Evolutionary conservation across 192 early-diverging fungal genomes (phyloP).

Genomic region (Backusella sp.): DNA sequence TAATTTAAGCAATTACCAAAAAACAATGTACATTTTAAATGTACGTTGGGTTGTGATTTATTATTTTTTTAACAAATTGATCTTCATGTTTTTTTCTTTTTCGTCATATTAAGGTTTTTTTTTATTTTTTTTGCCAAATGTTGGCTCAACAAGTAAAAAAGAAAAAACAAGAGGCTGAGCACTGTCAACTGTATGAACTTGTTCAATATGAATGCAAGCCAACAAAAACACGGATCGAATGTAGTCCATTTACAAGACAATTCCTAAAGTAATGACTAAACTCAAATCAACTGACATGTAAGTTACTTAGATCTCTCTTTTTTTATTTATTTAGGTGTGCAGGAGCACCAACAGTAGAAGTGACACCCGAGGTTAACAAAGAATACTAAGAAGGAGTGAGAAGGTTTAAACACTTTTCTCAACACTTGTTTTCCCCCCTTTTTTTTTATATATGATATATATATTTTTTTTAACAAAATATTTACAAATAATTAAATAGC

Average conservation of each 20-base stretch:
- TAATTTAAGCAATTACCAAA: not conserved
- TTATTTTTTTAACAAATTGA: too few species aligned
- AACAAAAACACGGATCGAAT: not conserved
- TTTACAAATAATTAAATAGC: not conserved
- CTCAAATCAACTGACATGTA: too few species aligned
- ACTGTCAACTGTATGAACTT: not conserved
- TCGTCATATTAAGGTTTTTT: not conserved
- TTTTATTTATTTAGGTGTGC: not conserved
- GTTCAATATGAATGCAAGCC: not conserved
- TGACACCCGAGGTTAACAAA: not conserved
- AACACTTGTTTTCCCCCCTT: not conserved
- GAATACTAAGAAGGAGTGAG: not conserved
- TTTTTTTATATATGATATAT: too few species aligned
- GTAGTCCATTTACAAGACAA: slow-evolving; percentile 1
- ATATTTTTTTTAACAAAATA: not conserved
- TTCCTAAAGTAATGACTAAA: not conserved
- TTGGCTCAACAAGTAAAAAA: not conserved
- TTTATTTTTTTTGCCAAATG: not conserved
- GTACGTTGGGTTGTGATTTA: not conserved
- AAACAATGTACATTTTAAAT: not conserved
- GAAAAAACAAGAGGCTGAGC: not conserved
- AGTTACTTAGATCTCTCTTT: too few species aligned
- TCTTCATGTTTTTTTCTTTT: not conserved
- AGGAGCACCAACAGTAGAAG: not conserved
- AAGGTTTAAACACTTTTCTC: not conserved